Base-by-base conservation (phyloP, 2,329 filamentous ascomycete species). In the Amauroascus niger region DNA sequence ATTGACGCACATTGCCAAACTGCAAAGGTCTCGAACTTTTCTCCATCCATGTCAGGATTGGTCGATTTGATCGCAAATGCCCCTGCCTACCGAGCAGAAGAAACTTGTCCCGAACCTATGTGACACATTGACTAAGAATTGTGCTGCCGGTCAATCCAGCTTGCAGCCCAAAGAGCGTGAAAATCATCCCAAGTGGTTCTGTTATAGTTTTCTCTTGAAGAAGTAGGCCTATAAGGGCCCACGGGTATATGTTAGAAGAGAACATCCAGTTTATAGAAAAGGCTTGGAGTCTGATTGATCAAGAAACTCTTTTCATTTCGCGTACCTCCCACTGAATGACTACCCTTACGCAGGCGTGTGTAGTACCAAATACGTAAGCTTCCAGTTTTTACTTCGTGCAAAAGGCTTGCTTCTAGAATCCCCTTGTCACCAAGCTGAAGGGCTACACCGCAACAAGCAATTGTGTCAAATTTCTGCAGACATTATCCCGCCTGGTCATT, bases 41-140 rank as follows among this genome's bases (percentile, higher is more conserved):
- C 33, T 8, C 16, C 8, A 37, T 9, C 9, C 30, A 8, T 14
- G 9, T 9, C 6, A 24, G 26, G 45, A 48, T 48, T 48, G 45
- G 45, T 37, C 16, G 28, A 35, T 48, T 48, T 48, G 45, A 35
- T 14, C 30, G n/a, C 45, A 48, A 48, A 28, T 28, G 41, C 16
- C 41, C 30, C 18, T 26, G 40, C 13, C n/a, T 28, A n/a, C 41
- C 11, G 24, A 11, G 16, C n/a, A 44, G 14, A 44, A 20, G 24
- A 30, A n/a, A 28, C 39, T 11, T 8, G 11, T 41, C 18, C 33
- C 13, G 5, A 4, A 13, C 11, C 6, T 22, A 22, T n/a, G 18
- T 41, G 20, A 24, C 24, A 41, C 39, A 6, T 6, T 39, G 18
- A 24, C 11, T 6, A 41, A 41, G 2, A 24, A 24, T 18, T 24